These are phyloP conservation scores for Talaromyces sp. DNA, from an alignment of 2,329 filamentous ascomycete genomes.

Conservation along the genomic window DNA sequence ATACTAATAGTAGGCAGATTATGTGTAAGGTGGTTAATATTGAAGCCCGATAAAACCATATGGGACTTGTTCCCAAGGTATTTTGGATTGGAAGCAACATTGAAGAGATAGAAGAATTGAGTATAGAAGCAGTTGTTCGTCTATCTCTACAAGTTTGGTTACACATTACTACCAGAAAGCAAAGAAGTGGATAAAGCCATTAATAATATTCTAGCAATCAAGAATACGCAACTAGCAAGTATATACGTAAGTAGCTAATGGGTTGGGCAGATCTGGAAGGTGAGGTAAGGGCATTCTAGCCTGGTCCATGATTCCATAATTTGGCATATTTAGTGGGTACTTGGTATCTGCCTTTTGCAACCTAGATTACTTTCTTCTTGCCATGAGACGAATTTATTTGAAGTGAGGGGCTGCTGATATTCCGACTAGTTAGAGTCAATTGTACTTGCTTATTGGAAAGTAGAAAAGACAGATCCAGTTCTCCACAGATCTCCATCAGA, in stretches of 20 bases:
- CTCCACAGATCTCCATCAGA: not conserved
- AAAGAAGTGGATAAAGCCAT: not conserved
- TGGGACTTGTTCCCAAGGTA: not conserved
- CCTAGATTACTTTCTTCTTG: too few relatives aligned
- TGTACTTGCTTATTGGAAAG: not conserved
- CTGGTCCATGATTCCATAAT: not conserved
- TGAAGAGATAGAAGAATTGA: not conserved
- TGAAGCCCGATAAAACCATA: not conserved
- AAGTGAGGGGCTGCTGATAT: not conserved
- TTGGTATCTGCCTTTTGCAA: too few relatives aligned
- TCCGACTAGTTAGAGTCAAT: not conserved
- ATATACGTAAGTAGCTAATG: not conserved
- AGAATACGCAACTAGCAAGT: not conserved
- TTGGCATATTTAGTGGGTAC: not conserved
- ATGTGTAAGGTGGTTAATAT: not conserved
- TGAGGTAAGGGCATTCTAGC: constrained; percentile 3
- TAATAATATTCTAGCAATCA: not conserved
- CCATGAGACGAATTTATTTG: not conserved
- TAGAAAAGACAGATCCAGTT: not conserved
- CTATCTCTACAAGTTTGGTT: too few relatives aligned
- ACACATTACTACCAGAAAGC: not conserved
- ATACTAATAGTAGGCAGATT: not conserved
- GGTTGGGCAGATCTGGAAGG: not conserved
- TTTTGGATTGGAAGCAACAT: not conserved
- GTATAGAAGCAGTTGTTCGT: too few relatives aligned